Base-by-base conservation (phyloP, 2,329 filamentous ascomycete species). In the Trichoderma brevicompactum region DNA sequence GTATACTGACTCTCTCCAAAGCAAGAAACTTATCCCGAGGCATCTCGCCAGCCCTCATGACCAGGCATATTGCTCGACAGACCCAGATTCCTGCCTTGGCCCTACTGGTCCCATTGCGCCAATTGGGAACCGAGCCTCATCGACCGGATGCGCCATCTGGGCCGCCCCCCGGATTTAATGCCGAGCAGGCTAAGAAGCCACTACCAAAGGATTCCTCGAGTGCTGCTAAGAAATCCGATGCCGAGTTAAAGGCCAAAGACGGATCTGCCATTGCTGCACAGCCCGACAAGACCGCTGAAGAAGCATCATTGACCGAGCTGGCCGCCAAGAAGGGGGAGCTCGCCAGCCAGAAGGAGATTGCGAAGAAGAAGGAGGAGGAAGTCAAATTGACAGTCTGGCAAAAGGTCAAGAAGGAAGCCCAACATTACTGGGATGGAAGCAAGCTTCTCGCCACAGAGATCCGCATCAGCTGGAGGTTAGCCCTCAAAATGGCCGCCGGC, bases 401-500 rank as follows among this genome's bases (percentile, higher is more conserved):
- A 77, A 96, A 94, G 81, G 89, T 99, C 74, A 99, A 97, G 85
- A 94, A 96, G 78, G 95, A 99, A 79, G 85, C 84, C 13, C 87
- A 89, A 68, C 95, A 99, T 78, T 99, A 99, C 81, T 98, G 95
- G 94, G 95, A 99, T 79, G 95, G 95, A 67, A 98, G 93, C 34
- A 99, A 99, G 80, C 83, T 99, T 73, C 83, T 99, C 70, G 94
- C 90, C 23, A 91, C 92, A 1, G 95, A 99, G 80, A 89, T 98
- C 75, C 92, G 83, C 79, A 99, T 99, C 76, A 98, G 94, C 77
- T 92, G 91, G 68, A 90, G 90, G 68, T 81, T 99, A 70, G 95
- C 94, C 6, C 79, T 97, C 77, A 98, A 97, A 83, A 99, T 99
- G 95, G 93, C 94, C 13, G 94, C 92, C 66, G 95, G 95, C 7